Base-by-base conservation (phyloP, 148 eudicot genomes). In the Selenicereus undatus region DNA sequence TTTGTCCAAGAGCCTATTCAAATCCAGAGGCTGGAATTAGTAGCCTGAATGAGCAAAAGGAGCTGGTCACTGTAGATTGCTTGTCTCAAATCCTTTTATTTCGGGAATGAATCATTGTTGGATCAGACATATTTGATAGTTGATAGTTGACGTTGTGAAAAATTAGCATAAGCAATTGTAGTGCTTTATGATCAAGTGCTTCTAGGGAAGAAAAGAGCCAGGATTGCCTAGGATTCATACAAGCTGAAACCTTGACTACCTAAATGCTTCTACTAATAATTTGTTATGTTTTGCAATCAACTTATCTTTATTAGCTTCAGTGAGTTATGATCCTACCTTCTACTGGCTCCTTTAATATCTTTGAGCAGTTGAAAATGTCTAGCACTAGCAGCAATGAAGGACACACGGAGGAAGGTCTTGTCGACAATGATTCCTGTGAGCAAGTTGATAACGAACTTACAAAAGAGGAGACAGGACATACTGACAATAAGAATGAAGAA, bases 331-430 rank as follows among this genome's bases (percentile, higher is more conserved):
- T 56, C 66, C 14, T 45, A 10, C 54, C 29, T 45, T 48, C 16
- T 71, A 12, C 8, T 43, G 22, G 9, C 79, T 69, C 60, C 22
- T 69, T 60, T 12, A 16, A 14, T 80, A 60, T 69, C 73, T 29
- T 78, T 58, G 43, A 12, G 48, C 76, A 85, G 87, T 52, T 79
- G 11, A 43, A 89, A 30, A 89, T 89, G 89, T 75, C 89, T 13
- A 80, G 84, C 76, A 51, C 83, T 66, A 68, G 58, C 30, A 80
- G 58, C 30, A 80, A 69, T 43, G 78, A 81, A 62, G 81, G 78
- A 77, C 65, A 74, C 36, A 80, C 82, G 79, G 84, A 85, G 20
- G 74, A 79, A 75, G 76, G 77, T 60, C 74, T 74, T 56, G 84
- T 60, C 35, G 81, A 73, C 16, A 64, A 20, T 48, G 71, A 80